Evolutionary conservation across 441 rosid species (phyloP).

Genomic region (Pelargonium australe): DNA sequence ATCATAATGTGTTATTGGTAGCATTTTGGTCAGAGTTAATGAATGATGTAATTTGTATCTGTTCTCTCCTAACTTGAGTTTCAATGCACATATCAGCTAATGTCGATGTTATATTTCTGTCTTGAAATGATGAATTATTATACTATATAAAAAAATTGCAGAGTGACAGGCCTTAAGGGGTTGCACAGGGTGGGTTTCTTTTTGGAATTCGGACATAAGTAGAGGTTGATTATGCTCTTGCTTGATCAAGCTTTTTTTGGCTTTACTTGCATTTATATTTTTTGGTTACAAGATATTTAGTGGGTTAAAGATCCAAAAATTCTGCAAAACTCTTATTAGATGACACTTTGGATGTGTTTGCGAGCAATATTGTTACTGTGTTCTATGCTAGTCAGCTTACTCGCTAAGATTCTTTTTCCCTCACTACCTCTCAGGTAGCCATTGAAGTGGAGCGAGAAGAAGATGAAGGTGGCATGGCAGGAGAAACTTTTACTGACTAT

Average conservation of each 20-base stretch:
- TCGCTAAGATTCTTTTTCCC: constrained; percentile 15
- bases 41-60: neutral
- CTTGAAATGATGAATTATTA: neutral
- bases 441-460: constrained; percentile 97
- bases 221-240: neutral
- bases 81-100: neutral
- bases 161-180: neutral
- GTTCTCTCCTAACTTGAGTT: neutral
- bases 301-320: neutral
- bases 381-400: constrained; percentile 14
- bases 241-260: neutral
- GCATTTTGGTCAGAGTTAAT: neutral
- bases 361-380: neutral
- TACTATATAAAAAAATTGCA: neutral
- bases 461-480: constrained; percentile 91
- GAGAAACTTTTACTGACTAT: constrained; percentile 94
- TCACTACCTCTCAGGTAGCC: constrained; percentile 62
- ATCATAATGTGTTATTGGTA: neutral
- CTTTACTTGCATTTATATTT: neutral
- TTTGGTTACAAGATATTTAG: neutral
- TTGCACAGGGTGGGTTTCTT: neutral
- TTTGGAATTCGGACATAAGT: neutral
- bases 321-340: neutral
- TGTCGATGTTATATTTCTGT: neutral
- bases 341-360: neutral